Evolutionary conservation across 495 filamentous ascomycete genomes (phyloP).

Genomic region (Penicillium bialowiezense): DNA sequence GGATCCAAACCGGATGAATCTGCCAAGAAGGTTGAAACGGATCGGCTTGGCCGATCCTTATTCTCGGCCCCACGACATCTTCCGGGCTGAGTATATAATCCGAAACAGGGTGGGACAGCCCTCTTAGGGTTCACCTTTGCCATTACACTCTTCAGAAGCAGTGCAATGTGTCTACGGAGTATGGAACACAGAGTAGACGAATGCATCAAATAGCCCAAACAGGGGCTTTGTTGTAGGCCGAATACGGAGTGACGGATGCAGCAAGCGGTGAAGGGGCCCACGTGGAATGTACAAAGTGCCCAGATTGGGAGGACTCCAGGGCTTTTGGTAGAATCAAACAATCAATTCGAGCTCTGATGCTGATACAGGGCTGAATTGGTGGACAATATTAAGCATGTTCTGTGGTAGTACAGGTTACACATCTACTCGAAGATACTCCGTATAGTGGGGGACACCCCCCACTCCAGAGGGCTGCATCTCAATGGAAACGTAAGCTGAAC

Average conservation of each 20-base stretch:
- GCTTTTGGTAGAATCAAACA: too few relatives aligned
- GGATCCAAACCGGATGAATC: conserved; percentile 52
- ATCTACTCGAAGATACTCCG: too few relatives aligned
- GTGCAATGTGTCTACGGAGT: too few relatives aligned
- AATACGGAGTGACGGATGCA: conserved; percentile 58
- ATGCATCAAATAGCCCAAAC: conserved; percentile 53
- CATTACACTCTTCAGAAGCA: too few relatives aligned
- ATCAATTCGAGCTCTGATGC: too few relatives aligned
- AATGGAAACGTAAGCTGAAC: background rate
- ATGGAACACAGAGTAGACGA: conserved; percentile 39
- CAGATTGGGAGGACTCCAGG: conserved; percentile 34
- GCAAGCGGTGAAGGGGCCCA: conserved; percentile 37
- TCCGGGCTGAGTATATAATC: conserved; percentile 72
- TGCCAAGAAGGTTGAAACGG: conserved; percentile 21
- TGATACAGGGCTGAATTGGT: too few relatives aligned
- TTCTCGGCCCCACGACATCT: conserved; percentile 63
- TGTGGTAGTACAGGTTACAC: too few relatives aligned
- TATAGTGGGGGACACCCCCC: conserved; percentile 5
- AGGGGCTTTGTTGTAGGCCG: conserved; percentile 19
- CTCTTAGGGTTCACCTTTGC: conserved; percentile 66
- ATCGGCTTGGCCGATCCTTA: conserved; percentile 41
- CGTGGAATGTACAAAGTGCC: conserved; percentile 29
- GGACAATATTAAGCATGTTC: too few relatives aligned
- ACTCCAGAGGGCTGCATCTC: too few relatives aligned
- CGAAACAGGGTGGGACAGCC: conserved; percentile 71